Evolutionary conservation across 2,329 filamentous ascomycete species (phyloP).

Genomic region (Diaporthe eres): DNA sequence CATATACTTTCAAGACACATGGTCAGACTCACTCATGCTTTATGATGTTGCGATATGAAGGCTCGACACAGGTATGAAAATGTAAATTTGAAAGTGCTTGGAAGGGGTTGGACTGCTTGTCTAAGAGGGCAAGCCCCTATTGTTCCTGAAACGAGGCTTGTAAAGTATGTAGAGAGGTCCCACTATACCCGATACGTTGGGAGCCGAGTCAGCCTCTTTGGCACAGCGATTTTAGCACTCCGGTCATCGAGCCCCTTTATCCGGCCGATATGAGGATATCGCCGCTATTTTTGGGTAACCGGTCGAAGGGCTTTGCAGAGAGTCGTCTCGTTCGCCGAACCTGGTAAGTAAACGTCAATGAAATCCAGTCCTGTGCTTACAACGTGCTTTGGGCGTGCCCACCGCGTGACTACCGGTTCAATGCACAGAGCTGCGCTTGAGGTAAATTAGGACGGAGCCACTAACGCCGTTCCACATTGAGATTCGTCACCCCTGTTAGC

Average conservation of each 20-base stretch:
- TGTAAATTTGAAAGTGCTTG: too few relatives aligned
- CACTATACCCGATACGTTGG: neutral
- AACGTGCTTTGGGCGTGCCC: neutral
- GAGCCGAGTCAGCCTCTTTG: neutral
- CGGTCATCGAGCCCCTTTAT: neutral
- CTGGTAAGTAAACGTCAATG: neutral
- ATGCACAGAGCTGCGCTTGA: neutral
- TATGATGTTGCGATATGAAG: too few relatives aligned
- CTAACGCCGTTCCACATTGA: constrained; percentile 1
- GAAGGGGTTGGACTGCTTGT: too few relatives aligned
- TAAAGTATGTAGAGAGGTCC: neutral
- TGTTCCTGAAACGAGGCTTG: too few relatives aligned
- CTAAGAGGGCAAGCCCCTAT: rapidly evolving
- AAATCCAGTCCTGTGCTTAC: neutral
- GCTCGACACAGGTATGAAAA: rapidly evolving
- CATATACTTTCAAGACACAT: too few relatives aligned
- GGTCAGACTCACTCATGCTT: too few relatives aligned
- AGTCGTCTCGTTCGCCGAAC: neutral
- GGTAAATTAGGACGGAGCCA: constrained; percentile 13
- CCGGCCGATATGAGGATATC: neutral
- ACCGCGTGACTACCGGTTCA: neutral
- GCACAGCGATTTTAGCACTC: neutral
- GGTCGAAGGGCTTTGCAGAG: neutral
- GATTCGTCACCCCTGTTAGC: neutral
- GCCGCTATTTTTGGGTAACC: neutral